phyloP scores from a whole-genome alignment of 306 rosid species.

The Albizia julibrissin region DNA sequence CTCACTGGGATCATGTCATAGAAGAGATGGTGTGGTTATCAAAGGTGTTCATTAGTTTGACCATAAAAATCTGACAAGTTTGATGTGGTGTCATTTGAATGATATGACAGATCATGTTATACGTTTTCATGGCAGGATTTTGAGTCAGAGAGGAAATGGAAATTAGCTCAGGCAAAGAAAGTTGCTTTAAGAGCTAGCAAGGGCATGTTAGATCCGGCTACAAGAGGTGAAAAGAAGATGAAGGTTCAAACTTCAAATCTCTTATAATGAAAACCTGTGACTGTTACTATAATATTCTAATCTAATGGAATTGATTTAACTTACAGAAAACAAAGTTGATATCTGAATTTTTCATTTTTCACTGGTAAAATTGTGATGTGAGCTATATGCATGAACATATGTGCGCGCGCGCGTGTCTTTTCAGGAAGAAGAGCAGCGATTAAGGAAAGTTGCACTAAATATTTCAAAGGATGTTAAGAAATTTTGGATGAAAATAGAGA shows the following conservation, averaged over 20 bases:
- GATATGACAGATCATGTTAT: slow-evolving; percentile 32
- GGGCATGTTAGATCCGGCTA: slow-evolving; percentile 96
- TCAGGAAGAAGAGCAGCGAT: slow-evolving; percentile 95
- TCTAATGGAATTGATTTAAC: slow-evolving; percentile 23
- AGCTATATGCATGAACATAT: slow-evolving; percentile 7
- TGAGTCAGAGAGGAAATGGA: slow-evolving; percentile 99
- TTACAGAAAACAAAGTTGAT: slow-evolving; percentile 18
- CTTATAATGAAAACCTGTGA: slow-evolving; percentile 26
- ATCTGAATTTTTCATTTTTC: background rate
- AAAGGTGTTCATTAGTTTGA: slow-evolving; percentile 57
- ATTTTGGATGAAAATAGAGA: slow-evolving; percentile 96
- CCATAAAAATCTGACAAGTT: slow-evolving; percentile 27
- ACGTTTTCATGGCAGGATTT: slow-evolving; percentile 68
- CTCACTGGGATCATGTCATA: slow-evolving; percentile 99
- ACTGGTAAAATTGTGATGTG: slow-evolving; percentile 28
- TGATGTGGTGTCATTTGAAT: background rate
- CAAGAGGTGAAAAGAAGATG: slow-evolving; percentile 95
- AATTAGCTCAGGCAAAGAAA: slow-evolving; percentile 87
- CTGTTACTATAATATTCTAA: background rate
- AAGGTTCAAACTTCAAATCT: slow-evolving; percentile 65
- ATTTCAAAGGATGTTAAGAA: slow-evolving; percentile 97
- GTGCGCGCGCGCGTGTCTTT: background rate
- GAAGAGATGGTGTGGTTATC: slow-evolving; percentile 99
- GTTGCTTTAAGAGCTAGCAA: slow-evolving; percentile 95
- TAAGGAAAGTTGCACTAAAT: slow-evolving; percentile 89